Percentiles rank a stretch among this genome's conserved stretches.
These are phyloP conservation scores for Backusella morwellensis DNA, from an alignment of 192 early-diverging fungal genomes.

Conservation along the genomic window DNA sequence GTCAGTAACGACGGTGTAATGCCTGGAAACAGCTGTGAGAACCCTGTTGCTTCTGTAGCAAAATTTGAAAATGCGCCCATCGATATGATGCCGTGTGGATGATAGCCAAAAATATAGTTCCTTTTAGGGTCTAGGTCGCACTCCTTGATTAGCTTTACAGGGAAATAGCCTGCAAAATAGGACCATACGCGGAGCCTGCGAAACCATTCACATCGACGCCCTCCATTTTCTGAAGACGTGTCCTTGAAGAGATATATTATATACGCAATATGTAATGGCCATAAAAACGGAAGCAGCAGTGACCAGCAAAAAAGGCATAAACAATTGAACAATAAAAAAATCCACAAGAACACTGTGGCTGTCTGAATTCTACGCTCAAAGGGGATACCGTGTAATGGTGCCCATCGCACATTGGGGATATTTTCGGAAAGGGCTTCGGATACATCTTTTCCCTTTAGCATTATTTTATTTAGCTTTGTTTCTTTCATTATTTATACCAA, in stretches of 20 bases:
- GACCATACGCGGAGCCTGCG: slow-evolving; percentile 61
- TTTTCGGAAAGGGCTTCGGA: background rate
- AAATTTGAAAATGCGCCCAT: slow-evolving; percentile 81
- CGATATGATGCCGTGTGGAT: slow-evolving; percentile 89
- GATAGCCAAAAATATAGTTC: slow-evolving; percentile 55
- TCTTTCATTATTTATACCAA: background rate
- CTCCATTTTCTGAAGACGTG: slow-evolving; percentile 74
- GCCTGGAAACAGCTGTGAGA: slow-evolving; percentile 75
- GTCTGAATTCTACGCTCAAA: slow-evolving; percentile 68
- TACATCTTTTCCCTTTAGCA: background rate
- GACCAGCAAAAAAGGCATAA: slow-evolving; percentile 59
- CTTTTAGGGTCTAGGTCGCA: slow-evolving; percentile 21
- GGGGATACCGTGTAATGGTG: slow-evolving; percentile 41
- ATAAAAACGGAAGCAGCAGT: slow-evolving; percentile 48
- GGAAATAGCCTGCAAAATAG: slow-evolving; percentile 79
- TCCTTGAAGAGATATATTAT: slow-evolving; percentile 69
- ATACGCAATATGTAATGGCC: slow-evolving; percentile 67
- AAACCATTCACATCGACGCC: slow-evolving; percentile 51
- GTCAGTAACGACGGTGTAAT: slow-evolving; percentile 78
- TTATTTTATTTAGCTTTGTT: background rate
- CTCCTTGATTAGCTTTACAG: slow-evolving; percentile 67
- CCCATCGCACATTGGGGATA: slow-evolving; percentile 4
- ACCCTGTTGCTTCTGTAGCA: slow-evolving; percentile 74
- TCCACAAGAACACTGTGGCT: slow-evolving; percentile 60
- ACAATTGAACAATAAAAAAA: slow-evolving; percentile 49